Base-by-base conservation (phyloP, 2,329 filamentous ascomycete genomes). In the Fusarium multiceps region DNA sequence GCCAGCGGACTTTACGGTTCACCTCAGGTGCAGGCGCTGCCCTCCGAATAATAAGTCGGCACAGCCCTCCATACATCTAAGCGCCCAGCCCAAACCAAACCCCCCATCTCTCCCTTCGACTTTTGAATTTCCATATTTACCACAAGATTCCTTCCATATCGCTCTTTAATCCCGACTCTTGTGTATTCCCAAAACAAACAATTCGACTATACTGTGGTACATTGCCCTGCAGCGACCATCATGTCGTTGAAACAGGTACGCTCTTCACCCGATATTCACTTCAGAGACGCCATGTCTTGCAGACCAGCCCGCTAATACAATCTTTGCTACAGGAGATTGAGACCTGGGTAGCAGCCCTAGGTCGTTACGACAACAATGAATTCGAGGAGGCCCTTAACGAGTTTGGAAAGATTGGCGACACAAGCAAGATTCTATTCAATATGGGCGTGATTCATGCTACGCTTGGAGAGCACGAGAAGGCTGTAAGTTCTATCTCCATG, bases 401-500 rank as follows among this genome's bases (percentile, higher is more conserved):
- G 66, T 98, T 99, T 78, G 92, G 93, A 68, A 88, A 86, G 73
- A 97, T 99, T 76, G 87, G 92, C 66, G 96, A 98, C 79, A 99
- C 96, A 0, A 98, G 96, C 74, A 98, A 97, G 85, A 99, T 99
- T 68, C 86, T 97, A 66, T 99, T 99, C 86, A 99, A 99, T 78
- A 97, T 95, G 81, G 96, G 96, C 74, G 95, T 99, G 41, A 98
- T 99, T 75, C 93, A 98, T 84, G 96, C 96, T 41, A 98, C 96
- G 0, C 86, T 99, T 20, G 96, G 96, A 73, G 94, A 98, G 79
- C 96, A 99, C 82, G 92, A 95, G 79, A 94, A 93, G 85, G 96
- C 96, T 77, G 95, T 97, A 85, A 80, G 93, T 86, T 28, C 41
- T 25, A 20, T 40, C 23, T 14, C 34, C 9, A 37, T 37, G 18